Conservation (phyloP, 305 asterid species). For the Ajuga reptans region DNA sequence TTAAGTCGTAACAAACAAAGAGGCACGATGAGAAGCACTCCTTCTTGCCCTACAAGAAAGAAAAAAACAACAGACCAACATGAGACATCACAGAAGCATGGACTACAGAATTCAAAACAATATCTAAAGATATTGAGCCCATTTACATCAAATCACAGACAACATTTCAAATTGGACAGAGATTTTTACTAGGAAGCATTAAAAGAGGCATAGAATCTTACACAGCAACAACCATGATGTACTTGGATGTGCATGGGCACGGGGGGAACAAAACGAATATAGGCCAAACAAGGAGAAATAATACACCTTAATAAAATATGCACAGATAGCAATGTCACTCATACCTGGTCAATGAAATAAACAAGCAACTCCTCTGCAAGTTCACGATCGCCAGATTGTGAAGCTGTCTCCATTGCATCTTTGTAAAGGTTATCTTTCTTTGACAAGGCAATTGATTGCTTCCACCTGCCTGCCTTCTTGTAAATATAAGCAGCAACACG, state of each 20-base stretch:
- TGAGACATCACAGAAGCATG: slow-evolving; percentile 11
- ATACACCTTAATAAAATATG: too few relatives aligned
- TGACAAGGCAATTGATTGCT: slow-evolving; percentile 89
- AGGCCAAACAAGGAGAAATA: too few relatives aligned
- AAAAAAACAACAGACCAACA: neutral
- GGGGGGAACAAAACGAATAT: too few relatives aligned
- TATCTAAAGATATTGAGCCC: neutral
- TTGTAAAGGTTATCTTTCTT: slow-evolving; percentile 93
- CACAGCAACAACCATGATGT: too few relatives aligned
- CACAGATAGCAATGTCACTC: neutral
- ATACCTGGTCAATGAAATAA: slow-evolving; percentile 91
- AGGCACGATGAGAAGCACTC: slow-evolving; percentile 98
- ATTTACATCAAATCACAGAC: neutral
- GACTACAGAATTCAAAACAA: neutral
- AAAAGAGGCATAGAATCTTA: too few relatives aligned
- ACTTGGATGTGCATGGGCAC: too few relatives aligned
- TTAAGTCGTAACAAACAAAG: slow-evolving; percentile 89
- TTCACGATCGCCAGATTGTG: slow-evolving; percentile 99
- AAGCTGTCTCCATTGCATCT: slow-evolving; percentile 99
- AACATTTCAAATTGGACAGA: too few relatives aligned
- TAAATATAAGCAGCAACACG: slow-evolving; percentile 98
- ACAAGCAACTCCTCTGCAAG: slow-evolving; percentile 99
- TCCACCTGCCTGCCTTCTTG: slow-evolving; percentile 99
- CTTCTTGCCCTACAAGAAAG: slow-evolving; percentile 84
- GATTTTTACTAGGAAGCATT: too few relatives aligned